These are phyloP conservation scores for Bifiguratus adelaidae DNA, from an alignment of 192 early-diverging fungal genomes.

Conservation along the genomic window DNA sequence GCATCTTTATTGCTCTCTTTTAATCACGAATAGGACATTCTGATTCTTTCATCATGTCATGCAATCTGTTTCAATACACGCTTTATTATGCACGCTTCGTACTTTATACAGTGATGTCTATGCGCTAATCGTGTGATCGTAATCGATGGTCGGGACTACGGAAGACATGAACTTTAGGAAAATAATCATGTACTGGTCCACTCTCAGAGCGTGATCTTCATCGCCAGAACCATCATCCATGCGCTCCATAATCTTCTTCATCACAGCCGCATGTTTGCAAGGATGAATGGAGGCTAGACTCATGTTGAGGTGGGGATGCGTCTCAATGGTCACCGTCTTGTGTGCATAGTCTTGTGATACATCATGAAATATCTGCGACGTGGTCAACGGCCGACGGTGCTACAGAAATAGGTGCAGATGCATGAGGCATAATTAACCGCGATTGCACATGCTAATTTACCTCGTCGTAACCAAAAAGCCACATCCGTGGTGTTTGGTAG, in stretches of 20 bases:
- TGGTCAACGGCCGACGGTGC: constrained; percentile 70
- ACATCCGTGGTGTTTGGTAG: constrained; percentile 96
- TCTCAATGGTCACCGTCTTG: constrained; percentile 98
- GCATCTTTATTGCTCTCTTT: too few species aligned
- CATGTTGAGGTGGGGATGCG: constrained; percentile 85
- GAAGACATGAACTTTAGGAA: constrained; percentile 97
- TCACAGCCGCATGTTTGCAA: constrained; percentile 96
- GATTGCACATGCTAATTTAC: too few species aligned
- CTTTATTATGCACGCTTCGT: too few species aligned
- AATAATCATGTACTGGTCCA: constrained; percentile 86
- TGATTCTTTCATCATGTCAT: too few species aligned
- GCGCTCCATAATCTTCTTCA: constrained; percentile 90
- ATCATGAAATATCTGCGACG: constrained; percentile 93
- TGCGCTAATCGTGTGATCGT: constrained; percentile 88
- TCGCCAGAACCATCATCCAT: constrained; percentile 52
- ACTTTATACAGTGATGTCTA: too few species aligned
- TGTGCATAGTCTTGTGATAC: constrained; percentile 97
- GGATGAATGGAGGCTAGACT: constrained; percentile 93
- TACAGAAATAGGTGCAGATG: constrained; percentile 3
- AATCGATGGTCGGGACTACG: constrained; percentile 96
- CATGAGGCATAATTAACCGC: too few species aligned
- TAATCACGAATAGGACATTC: too few species aligned
- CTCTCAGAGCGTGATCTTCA: constrained; percentile 62
- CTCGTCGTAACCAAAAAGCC: constrained; percentile 97
- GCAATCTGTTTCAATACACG: too few species aligned